Evolutionary conservation across 2,329 filamentous ascomycete genomes (phyloP).

Genomic region (Botryotinia narcissicola): DNA sequence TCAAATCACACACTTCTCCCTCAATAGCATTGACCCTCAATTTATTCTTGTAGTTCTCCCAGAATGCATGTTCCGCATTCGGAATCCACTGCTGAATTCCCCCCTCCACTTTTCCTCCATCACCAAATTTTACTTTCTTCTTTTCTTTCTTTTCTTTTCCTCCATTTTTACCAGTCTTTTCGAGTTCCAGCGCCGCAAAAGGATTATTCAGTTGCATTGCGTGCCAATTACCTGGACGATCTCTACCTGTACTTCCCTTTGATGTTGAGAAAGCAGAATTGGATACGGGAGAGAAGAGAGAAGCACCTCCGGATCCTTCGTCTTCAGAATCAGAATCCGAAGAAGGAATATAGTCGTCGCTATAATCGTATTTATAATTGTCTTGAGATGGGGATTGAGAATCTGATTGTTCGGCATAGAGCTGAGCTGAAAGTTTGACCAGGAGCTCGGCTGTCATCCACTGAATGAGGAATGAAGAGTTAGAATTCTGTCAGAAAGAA

Average conservation of each 20-base stretch:
- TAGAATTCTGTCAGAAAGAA: conserved; percentile 25
- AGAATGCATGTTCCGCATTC: conserved; percentile 30
- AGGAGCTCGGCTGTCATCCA: conserved; percentile 47
- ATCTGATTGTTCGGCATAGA: conserved; percentile 25
- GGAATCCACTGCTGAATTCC: conserved; percentile 28
- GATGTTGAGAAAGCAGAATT: neutral
- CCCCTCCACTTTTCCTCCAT: neutral
- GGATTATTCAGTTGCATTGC: conserved; percentile 19
- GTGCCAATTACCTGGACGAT: conserved; percentile 19
- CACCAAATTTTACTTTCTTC: conserved; percentile 11
- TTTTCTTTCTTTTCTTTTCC: neutral
- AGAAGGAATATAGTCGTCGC: neutral
- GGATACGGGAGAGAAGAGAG: neutral
- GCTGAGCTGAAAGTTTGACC: conserved; percentile 36
- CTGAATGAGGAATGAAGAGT: conserved; percentile 20
- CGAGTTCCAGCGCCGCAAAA: neutral
- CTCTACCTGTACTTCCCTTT: neutral
- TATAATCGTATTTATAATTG: conserved; percentile 14
- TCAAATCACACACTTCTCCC: conserved; percentile 33
- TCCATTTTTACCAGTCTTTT: neutral
- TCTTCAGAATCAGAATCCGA: conserved; percentile 13
- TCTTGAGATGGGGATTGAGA: neutral
- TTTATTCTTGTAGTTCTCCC: conserved; percentile 37
- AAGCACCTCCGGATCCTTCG: conserved; percentile 17
- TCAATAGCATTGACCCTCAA: conserved; percentile 38